phyloP scores from a whole-genome alignment of 176 grass and related monocot species.

The Tillandsia leiboldiana region DNA sequence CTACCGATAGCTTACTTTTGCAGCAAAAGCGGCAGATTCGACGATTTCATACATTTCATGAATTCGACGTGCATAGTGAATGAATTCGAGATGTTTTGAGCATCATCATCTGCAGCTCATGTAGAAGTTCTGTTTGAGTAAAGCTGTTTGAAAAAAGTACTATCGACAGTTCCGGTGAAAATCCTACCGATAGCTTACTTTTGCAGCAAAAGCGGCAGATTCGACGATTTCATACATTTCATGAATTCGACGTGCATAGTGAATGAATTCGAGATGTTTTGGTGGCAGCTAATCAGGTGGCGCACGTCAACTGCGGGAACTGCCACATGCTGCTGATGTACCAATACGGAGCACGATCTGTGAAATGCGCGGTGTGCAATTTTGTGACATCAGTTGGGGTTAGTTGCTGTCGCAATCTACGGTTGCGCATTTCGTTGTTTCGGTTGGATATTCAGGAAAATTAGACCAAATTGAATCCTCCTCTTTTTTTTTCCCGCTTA shows the following conservation, averaged over 20 bases:
- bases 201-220: no score
- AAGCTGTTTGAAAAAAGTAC: no score
- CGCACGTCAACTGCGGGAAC: slow-evolving; percentile 80
- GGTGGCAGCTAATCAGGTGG: slow-evolving; percentile 78
- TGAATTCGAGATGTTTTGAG: slow-evolving; percentile 15
- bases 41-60: not conserved
- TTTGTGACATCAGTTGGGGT: slow-evolving; percentile 85
- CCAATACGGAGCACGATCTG: slow-evolving; percentile 91
- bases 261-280: slow-evolving; percentile 15
- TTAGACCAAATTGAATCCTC: not conserved
- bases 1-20: no score
- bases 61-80: not conserved
- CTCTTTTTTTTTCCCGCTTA: not conserved
- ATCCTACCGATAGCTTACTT: no score
- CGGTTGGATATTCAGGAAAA: no score
- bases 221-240: not conserved
- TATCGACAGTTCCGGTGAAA: no score
- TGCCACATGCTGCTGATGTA: slow-evolving; percentile 99
- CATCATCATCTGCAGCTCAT: no score
- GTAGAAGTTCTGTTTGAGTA: no score
- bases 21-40: no score
- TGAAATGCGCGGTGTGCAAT: slow-evolving; percentile 88
- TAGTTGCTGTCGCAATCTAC: slow-evolving; percentile 11
- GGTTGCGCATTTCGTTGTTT: not conserved
- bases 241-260: not conserved